Percentiles rank a stretch among this genome's conserved stretches.
Evolutionary conservation across 83 land plant species (phyloP).

Genomic region (Diphasiastrum complanatum): DNA sequence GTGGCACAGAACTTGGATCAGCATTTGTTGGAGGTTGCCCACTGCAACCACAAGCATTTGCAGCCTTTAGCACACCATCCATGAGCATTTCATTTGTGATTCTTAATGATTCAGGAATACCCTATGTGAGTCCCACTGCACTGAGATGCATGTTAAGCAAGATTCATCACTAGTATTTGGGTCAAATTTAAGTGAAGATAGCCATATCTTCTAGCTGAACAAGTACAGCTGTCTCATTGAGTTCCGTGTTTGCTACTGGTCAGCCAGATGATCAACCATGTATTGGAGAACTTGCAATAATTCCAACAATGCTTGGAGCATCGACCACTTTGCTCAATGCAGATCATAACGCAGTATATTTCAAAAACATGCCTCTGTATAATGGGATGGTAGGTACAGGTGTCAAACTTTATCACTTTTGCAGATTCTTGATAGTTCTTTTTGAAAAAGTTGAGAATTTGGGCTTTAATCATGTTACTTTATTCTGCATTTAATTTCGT

Average conservation of each 20-base stretch:
- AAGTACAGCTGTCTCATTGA: too few species aligned
- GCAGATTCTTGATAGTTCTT: too few species aligned
- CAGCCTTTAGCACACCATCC: conserved; percentile 71
- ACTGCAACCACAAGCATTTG: conserved; percentile 87
- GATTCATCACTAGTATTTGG: too few species aligned
- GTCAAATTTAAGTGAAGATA: too few species aligned
- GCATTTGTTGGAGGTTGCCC: conserved; percentile 60
- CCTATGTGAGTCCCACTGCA: conserved; percentile 54
- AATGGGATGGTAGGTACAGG: conserved; percentile 82
- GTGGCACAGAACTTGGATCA: conserved; percentile 90
- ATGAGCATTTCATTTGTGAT: conserved; percentile 65
- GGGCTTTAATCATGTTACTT: too few species aligned
- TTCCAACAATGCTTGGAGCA: conserved; percentile 65
- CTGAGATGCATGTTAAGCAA: not conserved
- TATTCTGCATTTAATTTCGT: too few species aligned
- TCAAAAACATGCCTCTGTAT: conserved; percentile 78
- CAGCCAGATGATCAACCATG: conserved; percentile 94
- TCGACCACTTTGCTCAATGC: conserved; percentile 74
- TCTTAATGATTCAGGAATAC: conserved; percentile 60
- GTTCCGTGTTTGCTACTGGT: too few species aligned
- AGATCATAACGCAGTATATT: conserved; percentile 86
- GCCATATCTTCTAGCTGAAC: too few species aligned
- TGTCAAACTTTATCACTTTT: too few species aligned
- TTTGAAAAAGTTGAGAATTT: too few species aligned
- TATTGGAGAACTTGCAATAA: conserved; percentile 75